Conservation (phyloP, 2,329 filamentous ascomycete species). For the Beauveria bassiana region DNA sequence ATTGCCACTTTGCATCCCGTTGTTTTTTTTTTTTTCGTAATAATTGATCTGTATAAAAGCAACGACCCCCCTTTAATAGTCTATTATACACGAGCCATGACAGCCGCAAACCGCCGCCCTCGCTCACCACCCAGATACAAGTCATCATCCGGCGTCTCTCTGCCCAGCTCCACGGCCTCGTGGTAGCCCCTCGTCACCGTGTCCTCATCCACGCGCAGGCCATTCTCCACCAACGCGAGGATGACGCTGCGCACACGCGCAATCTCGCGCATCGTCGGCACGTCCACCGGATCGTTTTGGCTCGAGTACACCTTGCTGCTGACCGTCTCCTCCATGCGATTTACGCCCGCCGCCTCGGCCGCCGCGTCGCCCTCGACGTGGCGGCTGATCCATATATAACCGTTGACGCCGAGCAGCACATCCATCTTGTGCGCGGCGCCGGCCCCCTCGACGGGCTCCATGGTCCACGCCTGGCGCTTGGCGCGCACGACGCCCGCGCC, state of each 20-base stretch:
- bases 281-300: constrained; percentile 80
- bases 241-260: constrained; percentile 75
- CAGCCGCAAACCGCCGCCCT: constrained; percentile 43
- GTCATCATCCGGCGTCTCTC: constrained; percentile 51
- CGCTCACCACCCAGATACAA: constrained; percentile 53
- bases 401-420: constrained; percentile 87
- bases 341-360: constrained; percentile 53
- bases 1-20: not conserved
- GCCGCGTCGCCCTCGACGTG: constrained; percentile 58
- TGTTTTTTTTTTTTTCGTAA: not conserved
- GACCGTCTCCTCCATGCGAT: constrained; percentile 79
- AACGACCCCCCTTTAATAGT: not conserved
- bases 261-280: constrained; percentile 79
- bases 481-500: constrained; percentile 79
- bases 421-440: constrained; percentile 59
- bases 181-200: constrained; percentile 77
- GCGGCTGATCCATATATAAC: constrained; percentile 92
- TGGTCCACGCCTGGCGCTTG: constrained; percentile 80
- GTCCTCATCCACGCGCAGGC: constrained; percentile 81
- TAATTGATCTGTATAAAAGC: not conserved
- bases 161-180: constrained; percentile 67
- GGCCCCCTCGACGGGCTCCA: constrained; percentile 35
- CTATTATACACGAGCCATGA: constrained; percentile 18
- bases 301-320: constrained; percentile 85
- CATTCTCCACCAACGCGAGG: constrained; percentile 71